These are phyloP conservation scores for Punctularia strigosozonata DNA, from an alignment of 768 basidiomycete species.

Conservation along the genomic window DNA sequence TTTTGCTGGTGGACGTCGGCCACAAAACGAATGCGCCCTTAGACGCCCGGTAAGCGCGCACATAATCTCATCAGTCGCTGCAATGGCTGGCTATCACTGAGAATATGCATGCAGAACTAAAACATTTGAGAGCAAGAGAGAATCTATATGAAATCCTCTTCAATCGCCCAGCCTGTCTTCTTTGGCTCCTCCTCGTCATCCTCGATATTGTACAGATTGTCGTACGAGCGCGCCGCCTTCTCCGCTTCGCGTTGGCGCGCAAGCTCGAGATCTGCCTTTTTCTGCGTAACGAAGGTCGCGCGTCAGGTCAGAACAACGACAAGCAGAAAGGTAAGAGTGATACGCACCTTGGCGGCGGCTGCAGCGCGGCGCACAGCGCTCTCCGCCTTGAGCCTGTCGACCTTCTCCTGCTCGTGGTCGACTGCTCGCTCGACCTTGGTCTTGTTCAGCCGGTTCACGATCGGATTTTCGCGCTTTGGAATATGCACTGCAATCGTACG, in stretches of 20 bases:
- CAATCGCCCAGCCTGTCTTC: conserved; percentile 62
- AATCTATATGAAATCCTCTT: conserved; percentile 84
- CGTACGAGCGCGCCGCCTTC: conserved; percentile 82
- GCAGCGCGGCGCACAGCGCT: conserved; percentile 47
- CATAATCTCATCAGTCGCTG: too few relatives aligned
- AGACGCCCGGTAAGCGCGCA: too few relatives aligned
- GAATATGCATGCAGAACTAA: too few relatives aligned
- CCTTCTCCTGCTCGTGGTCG: conserved; percentile 82
- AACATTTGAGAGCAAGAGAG: too few relatives aligned
- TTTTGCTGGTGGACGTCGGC: too few relatives aligned
- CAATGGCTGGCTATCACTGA: too few relatives aligned
- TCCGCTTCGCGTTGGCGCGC: conserved; percentile 71
- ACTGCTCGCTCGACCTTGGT: conserved; percentile 78
- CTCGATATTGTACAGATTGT: conserved; percentile 59
- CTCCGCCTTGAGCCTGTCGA: conserved; percentile 74
- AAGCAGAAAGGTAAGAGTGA: background rate
- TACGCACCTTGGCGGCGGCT: conserved; percentile 54
- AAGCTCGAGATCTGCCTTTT: conserved; percentile 68
- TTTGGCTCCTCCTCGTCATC: conserved; percentile 33
- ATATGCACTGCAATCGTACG: conserved; percentile 49
- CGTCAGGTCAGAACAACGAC: background rate
- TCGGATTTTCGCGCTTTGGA: conserved; percentile 68
- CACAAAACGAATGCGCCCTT: too few relatives aligned
- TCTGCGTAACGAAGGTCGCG: conserved; percentile 30
- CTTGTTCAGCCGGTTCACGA: conserved; percentile 90